Conservation (phyloP, 768 basidiomycete genomes). For the Suillus fuscotomentosus region DNA sequence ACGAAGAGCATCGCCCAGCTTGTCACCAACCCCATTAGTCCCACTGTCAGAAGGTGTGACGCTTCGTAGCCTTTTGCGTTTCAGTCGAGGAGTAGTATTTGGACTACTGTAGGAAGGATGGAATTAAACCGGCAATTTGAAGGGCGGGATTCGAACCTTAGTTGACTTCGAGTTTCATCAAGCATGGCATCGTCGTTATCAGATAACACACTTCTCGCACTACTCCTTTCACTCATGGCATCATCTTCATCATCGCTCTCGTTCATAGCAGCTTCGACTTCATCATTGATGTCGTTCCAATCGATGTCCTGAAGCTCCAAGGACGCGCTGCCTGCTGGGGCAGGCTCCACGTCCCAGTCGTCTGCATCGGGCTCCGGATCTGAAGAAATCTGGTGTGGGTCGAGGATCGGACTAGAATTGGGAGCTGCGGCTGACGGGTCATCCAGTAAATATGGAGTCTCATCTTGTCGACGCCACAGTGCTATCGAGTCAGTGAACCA, state of each 20-base stretch:
- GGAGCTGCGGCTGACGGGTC: slow-evolving; percentile 44
- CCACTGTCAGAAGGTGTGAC: slow-evolving; percentile 66
- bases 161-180: slow-evolving; percentile 48
- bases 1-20: slow-evolving; percentile 44
- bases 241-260: slow-evolving; percentile 64
- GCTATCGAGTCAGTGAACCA: slow-evolving; percentile 92
- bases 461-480: slow-evolving; percentile 84
- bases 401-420: slow-evolving; percentile 43
- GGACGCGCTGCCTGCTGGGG: slow-evolving; percentile 28
- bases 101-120: slow-evolving; percentile 30
- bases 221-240: slow-evolving; percentile 37
- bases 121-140: slow-evolving; percentile 19
- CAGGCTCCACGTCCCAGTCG: slow-evolving; percentile 58
- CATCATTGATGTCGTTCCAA: slow-evolving; percentile 83
- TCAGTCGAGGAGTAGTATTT: slow-evolving; percentile 41
- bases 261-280: slow-evolving; percentile 85
- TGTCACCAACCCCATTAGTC: slow-evolving; percentile 28
- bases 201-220: slow-evolving; percentile 42
- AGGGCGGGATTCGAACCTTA: slow-evolving; percentile 33
- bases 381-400: slow-evolving; percentile 55
- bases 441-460: slow-evolving; percentile 73
- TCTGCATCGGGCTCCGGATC: slow-evolving; percentile 68
- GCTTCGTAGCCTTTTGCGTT: slow-evolving; percentile 71
- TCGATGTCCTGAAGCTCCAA: slow-evolving; percentile 64
- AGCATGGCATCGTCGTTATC: slow-evolving; percentile 50